A percentile compares a stretch with the other conserved stretches of the same genome.
Evolutionary conservation across 768 basidiomycete species (phyloP).

Genomic region (Tulasnella sp.): DNA sequence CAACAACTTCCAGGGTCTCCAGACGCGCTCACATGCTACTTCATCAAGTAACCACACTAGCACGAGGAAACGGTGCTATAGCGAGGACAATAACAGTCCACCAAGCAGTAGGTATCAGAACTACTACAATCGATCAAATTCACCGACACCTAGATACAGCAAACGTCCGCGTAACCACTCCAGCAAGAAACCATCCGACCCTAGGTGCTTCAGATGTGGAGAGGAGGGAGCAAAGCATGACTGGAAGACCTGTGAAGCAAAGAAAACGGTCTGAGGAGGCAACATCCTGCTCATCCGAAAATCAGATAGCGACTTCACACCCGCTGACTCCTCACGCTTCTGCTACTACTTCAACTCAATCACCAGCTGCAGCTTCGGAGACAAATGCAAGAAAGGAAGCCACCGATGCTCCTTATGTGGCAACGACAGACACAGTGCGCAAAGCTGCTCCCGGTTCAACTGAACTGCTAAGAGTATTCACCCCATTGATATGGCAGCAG

Average conservation of each 20-base stretch:
- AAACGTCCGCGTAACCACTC: too few relatives aligned
- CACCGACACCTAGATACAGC: too few relatives aligned
- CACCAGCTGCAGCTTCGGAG: background rate
- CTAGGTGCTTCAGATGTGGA: background rate
- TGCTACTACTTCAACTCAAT: slow-evolving; percentile 4
- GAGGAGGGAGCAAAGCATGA: too few relatives aligned
- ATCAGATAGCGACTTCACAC: background rate
- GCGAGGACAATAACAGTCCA: too few relatives aligned
- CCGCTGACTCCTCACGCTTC: background rate
- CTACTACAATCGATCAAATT: too few relatives aligned
- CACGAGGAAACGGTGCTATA: too few relatives aligned
- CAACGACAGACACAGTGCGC: background rate
- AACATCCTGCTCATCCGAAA: background rate
- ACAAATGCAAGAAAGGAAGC: background rate
- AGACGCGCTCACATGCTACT: too few relatives aligned
- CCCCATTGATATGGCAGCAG: background rate
- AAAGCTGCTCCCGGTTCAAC: background rate
- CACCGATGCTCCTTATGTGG: background rate
- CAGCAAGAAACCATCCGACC: too few relatives aligned
- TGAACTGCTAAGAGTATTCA: background rate
- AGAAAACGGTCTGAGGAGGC: background rate
- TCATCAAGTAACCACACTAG: too few relatives aligned
- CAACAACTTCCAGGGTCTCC: too few relatives aligned
- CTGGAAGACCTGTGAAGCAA: background rate
- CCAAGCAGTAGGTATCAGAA: too few relatives aligned